Base-by-base conservation (phyloP, 2,329 filamentous ascomycete species). In the Calonectria leucothoes region DNA sequence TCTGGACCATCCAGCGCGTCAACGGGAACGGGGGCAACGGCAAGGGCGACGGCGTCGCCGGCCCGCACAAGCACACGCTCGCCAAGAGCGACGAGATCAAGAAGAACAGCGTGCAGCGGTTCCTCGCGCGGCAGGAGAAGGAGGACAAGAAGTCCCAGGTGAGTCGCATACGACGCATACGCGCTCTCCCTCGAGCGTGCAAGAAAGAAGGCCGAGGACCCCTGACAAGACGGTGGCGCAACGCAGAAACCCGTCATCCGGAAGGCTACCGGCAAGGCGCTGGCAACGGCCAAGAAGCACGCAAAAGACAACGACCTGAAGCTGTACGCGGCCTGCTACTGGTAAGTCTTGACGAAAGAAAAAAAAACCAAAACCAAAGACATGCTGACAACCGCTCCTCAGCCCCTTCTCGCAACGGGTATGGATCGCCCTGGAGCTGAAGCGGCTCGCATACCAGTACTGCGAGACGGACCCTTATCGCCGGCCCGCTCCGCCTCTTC, bases 331-430 rank as follows among this genome's bases (percentile, higher is more conserved):
- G 94, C 93, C 78, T 96, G 94, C 82, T 97, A 95, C 83, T 97
- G 95, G 94, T 95, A 86, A 29, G 65, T 64, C 39, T 35, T 35
- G 10, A 45, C 27, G 10, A 33, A 17, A 11, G 8, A 3, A 25
- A 48, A 25, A 14, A 4, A 65, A 27, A n/a, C 6, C 6, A 23
- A 27, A n/a, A 27, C 2, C 14, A 66, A 33, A 14, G 25, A 25
- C 15, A 77, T 68, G 67, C 39, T 68, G 37, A 73, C 66, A 68
- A 66, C 45, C 20, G 3, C 12, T 11, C 31, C 10, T 17, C 55
- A 94, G 93, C 81, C 95, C 95, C 31, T 97, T 96, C 82, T 95
- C 95, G 1, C 95, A 97, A 82, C 91, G 95, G 23, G 94, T 97
- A 31, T 98, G 95, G 95, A 97, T 98, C 76, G 94, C 95, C 1